Evolutionary conservation across 257 asterid genomes (phyloP).

Genomic region (Galeopsis tetrahit): DNA sequence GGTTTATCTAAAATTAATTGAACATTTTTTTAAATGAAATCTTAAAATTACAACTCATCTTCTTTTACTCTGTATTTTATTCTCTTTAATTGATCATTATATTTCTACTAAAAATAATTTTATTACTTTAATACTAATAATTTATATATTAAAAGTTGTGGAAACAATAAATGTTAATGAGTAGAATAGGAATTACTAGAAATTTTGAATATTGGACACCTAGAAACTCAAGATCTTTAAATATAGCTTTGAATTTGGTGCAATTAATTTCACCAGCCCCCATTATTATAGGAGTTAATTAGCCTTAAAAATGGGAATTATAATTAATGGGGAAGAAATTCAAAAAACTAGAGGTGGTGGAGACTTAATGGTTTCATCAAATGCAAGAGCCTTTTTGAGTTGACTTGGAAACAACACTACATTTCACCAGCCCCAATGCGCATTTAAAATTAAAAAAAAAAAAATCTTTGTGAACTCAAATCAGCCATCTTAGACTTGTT

Average conservation of each 20-base stretch:
- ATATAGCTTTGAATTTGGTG: slow-evolving; percentile 42
- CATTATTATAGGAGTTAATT: slow-evolving; percentile 40
- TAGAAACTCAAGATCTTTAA: background rate
- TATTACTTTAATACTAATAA: no score
- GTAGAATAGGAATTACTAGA: no score
- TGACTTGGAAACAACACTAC: slow-evolving; percentile 51
- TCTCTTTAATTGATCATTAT: no score
- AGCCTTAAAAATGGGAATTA: slow-evolving; percentile 30
- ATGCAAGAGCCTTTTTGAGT: slow-evolving; percentile 45
- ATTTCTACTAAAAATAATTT: no score
- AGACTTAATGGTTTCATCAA: slow-evolving; percentile 42
- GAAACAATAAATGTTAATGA: no score
- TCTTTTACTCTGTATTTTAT: no score
- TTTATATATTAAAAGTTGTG: no score
- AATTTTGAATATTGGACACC: background rate
- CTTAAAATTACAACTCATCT: no score
- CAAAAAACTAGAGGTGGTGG: slow-evolving; percentile 15
- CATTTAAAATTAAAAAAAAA: slow-evolving; percentile 47
- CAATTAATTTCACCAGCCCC: slow-evolving; percentile 41
- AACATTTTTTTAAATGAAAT: no score
- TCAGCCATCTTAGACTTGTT: background rate
- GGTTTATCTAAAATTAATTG: no score
- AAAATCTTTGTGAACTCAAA: slow-evolving; percentile 34
- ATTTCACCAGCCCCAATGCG: slow-evolving; percentile 54
- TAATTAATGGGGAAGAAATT: slow-evolving; percentile 18